A percentile compares a stretch with the other conserved stretches of the same genome.
These are phyloP conservation scores for Phylloporus rhodoxanthus DNA, from an alignment of 768 basidiomycete species.

Conservation along the genomic window DNA sequence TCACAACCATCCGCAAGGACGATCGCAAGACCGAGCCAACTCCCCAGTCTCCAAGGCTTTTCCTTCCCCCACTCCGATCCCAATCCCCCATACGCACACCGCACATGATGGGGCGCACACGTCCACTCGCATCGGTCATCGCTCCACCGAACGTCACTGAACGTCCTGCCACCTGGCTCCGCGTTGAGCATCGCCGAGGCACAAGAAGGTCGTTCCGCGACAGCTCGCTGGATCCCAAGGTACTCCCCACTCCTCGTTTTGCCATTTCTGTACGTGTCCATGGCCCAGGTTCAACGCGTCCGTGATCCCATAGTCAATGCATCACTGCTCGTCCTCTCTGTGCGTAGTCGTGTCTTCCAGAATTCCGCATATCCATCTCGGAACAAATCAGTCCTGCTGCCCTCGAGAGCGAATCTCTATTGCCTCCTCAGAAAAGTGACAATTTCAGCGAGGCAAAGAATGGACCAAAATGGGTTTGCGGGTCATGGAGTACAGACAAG, in stretches of 20 bases:
- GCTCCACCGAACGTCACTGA: conserved; percentile 31
- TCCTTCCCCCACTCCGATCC: conserved; percentile 37
- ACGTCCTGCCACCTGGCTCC: conserved; percentile 22
- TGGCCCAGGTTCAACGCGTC: conserved; percentile 25
- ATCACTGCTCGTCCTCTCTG: conserved; percentile 16
- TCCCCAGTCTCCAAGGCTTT: conserved; percentile 38
- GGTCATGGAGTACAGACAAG: conserved; percentile 11
- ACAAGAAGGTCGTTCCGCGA: conserved; percentile 1
- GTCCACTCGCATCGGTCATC: conserved; percentile 32
- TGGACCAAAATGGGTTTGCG: conserved; percentile 8
- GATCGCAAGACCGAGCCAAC: conserved; percentile 15
- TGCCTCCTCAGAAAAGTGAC: conserved; percentile 38
- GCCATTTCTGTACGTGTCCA: conserved; percentile 33
- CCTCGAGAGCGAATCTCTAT: conserved; percentile 58
- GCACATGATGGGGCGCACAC: conserved; percentile 23
- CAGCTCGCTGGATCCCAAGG: conserved; percentile 30
- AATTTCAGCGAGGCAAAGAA: conserved; percentile 33
- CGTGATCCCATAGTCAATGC: conserved; percentile 6
- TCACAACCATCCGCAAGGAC: conserved; percentile 8
- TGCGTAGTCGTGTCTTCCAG: conserved; percentile 15
- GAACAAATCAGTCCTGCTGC: conserved; percentile 28
- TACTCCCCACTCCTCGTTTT: conserved; percentile 10
- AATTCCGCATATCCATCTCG: conserved; percentile 9
- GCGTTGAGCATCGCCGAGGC: conserved; percentile 6
- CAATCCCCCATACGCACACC: conserved; percentile 22